phyloP scores from a whole-genome alignment of 1,139 yeast genomes.

The Zygosaccharomyces sapae region DNA sequence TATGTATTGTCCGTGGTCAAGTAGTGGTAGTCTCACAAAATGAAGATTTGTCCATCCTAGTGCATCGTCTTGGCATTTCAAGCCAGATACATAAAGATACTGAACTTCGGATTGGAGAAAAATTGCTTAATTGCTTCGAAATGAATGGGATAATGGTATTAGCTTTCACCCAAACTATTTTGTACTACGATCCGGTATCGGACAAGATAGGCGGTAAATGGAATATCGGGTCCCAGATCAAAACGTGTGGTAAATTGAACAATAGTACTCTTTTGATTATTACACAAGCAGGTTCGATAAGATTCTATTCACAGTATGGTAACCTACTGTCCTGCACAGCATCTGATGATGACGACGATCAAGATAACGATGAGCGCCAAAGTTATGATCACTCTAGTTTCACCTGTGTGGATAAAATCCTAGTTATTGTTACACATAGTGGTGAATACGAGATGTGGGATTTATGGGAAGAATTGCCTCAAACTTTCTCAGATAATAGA shows the following conservation, averaged over 20 bases:
- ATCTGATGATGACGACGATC: constrained; percentile 17
- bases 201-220: constrained; percentile 15
- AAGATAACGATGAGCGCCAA: constrained; percentile 9
- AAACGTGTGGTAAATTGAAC: constrained; percentile 21
- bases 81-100: constrained; percentile 16
- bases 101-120: constrained; percentile 9
- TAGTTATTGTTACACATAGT: constrained; percentile 21
- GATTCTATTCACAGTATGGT: constrained; percentile 29
- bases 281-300: constrained; percentile 22
- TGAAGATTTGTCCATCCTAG: constrained; percentile 7
- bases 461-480: constrained; percentile 28
- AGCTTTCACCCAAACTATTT: constrained; percentile 17
- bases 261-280: constrained; percentile 22
- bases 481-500: constrained; percentile 25
- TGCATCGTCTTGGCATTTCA: constrained; percentile 19
- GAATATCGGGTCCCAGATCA: constrained; percentile 16
- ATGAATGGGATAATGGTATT: constrained; percentile 19
- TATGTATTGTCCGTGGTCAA: constrained; percentile 34
- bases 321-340: constrained; percentile 28
- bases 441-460: constrained; percentile 32
- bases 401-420: constrained; percentile 22
- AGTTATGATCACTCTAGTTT: constrained; percentile 23
- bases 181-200: constrained; percentile 19
- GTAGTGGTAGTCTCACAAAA: constrained; percentile 26
- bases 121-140: constrained; percentile 16